These are phyloP conservation scores for Colletotrichum simmondsii DNA, from an alignment of 2,329 filamentous ascomycete species.

Conservation along the genomic window DNA sequence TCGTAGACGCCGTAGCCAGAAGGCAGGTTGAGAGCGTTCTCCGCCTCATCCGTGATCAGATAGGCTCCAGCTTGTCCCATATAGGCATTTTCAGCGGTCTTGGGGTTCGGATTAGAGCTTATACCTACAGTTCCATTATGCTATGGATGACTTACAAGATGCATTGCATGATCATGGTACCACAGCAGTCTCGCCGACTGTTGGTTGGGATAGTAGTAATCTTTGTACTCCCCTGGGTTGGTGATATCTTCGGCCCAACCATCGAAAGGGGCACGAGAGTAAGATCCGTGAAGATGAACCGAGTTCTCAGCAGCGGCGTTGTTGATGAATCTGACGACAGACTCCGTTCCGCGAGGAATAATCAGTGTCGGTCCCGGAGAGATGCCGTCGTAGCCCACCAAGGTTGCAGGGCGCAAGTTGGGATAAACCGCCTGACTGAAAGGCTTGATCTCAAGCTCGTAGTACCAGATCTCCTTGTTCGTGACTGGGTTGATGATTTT, in stretches of 20 bases:
- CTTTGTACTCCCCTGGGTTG: conserved; percentile 64
- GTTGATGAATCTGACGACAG: conserved; percentile 62
- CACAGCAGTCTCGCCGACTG: conserved; percentile 64
- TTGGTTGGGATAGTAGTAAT: conserved; percentile 70
- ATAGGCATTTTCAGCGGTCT: conserved; percentile 67
- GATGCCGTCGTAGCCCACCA: conserved; percentile 59
- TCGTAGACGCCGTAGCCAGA: conserved; percentile 62
- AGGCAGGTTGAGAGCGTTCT: conserved; percentile 60
- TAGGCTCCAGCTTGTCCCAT: conserved; percentile 67
- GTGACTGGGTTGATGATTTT: conserved; percentile 47
- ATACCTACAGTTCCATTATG: rapidly evolving
- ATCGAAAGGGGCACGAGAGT: conserved; percentile 53
- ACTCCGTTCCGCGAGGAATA: conserved; percentile 56
- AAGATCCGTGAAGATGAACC: conserved; percentile 68
- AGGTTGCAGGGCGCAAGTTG: conserved; percentile 41
- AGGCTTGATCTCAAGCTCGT: conserved; percentile 47
- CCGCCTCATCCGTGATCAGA: conserved; percentile 60
- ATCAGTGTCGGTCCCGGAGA: conserved; percentile 60
- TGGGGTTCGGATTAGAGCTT: not conserved
- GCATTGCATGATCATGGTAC: conserved; percentile 63
- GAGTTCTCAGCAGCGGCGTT: conserved; percentile 54
- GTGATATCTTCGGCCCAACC: conserved; percentile 66
- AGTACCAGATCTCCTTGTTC: conserved; percentile 48
- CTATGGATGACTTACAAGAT: conserved; percentile 38
- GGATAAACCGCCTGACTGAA: conserved; percentile 51